These are phyloP conservation scores for Clavispora fructus DNA, from an alignment of 805 yeast genomes.

Conservation along the genomic window DNA sequence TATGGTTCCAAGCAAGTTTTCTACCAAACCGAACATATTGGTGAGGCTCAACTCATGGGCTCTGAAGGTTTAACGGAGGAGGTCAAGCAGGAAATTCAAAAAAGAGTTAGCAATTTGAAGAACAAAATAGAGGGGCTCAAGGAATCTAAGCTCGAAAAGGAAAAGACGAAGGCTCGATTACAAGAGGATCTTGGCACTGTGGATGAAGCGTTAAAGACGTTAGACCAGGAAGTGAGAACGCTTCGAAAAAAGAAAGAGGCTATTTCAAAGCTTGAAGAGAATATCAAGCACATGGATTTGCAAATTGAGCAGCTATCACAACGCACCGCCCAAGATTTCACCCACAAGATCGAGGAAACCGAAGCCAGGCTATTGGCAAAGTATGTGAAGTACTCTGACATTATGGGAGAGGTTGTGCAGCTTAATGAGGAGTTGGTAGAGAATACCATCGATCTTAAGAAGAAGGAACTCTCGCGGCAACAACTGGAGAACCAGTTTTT, in stretches of 20 bases:
- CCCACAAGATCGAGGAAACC: constrained; percentile 31
- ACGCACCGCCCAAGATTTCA: constrained; percentile 34
- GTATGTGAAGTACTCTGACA: constrained; percentile 14
- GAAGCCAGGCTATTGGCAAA: constrained; percentile 21
- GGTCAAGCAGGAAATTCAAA: constrained; percentile 14
- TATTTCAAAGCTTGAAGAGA: constrained; percentile 25
- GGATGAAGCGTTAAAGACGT: constrained; percentile 6
- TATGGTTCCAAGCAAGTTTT: constrained; percentile 59
- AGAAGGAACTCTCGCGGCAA: constrained; percentile 8
- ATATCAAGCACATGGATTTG: constrained; percentile 6
- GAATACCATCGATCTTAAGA: constrained; percentile 7
- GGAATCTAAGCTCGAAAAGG: constrained; percentile 3
- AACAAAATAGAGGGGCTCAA: constrained; percentile 10
- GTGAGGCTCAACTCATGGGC: constrained; percentile 26
- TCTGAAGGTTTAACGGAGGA: constrained; percentile 26
- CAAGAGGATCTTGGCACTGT: constrained; percentile 3
- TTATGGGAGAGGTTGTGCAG: constrained; percentile 19
- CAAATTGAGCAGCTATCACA: constrained; percentile 8
- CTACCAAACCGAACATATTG: constrained; percentile 33
- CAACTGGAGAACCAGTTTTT: constrained; percentile 11
- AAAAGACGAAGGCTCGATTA: constrained; percentile 1
- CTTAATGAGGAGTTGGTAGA: constrained; percentile 3
- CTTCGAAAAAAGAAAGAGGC: constrained; percentile 23
- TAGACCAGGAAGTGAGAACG: constrained; percentile 19
- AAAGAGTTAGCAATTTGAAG: constrained; percentile 12